Evolutionary conservation across 805 yeast species (phyloP).

Genomic region (Candida insectalens): DNA sequence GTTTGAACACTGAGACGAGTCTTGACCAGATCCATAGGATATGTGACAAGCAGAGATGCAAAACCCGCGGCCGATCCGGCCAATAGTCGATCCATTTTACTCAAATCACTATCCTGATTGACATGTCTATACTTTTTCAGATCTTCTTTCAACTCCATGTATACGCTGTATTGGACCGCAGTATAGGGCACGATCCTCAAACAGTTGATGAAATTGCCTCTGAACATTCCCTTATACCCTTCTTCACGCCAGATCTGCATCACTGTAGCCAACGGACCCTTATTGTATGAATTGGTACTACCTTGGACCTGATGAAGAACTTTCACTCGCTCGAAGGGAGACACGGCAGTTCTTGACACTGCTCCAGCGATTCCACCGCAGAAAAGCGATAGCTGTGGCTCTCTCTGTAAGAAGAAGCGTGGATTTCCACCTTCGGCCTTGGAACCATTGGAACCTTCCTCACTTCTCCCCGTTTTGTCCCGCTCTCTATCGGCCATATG

Average conservation of each 20-base stretch:
- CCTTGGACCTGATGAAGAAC: slow-evolving; percentile 87
- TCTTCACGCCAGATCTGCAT: slow-evolving; percentile 77
- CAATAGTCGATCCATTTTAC: slow-evolving; percentile 41
- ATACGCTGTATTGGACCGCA: slow-evolving; percentile 88
- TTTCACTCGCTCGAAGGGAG: slow-evolving; percentile 53
- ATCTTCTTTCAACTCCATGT: slow-evolving; percentile 48
- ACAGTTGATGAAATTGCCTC: slow-evolving; percentile 90
- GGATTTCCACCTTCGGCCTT: too few relatives aligned
- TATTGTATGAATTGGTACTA: slow-evolving; percentile 25
- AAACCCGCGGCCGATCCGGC: slow-evolving; percentile 82
- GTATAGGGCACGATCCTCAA: slow-evolving; percentile 86
- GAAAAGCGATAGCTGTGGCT: slow-evolving; percentile 51
- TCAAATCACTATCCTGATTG: slow-evolving; percentile 7
- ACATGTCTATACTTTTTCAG: slow-evolving; percentile 22
- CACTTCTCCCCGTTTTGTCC: too few relatives aligned
- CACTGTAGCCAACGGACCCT: slow-evolving; percentile 73
- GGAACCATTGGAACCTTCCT: background rate
- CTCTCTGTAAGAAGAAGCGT: slow-evolving; percentile 32
- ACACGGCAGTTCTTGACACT: slow-evolving; percentile 58
- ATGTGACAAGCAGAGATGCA: slow-evolving; percentile 71
- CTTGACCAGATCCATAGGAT: slow-evolving; percentile 85
- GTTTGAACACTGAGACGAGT: slow-evolving; percentile 88
- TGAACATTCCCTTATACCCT: slow-evolving; percentile 80
- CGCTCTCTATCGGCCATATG: too few relatives aligned
- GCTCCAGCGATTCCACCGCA: slow-evolving; percentile 79